These are phyloP conservation scores for Periconia macrospinosa DNA, from an alignment of 2,329 filamentous ascomycete genomes.

Conservation along the genomic window DNA sequence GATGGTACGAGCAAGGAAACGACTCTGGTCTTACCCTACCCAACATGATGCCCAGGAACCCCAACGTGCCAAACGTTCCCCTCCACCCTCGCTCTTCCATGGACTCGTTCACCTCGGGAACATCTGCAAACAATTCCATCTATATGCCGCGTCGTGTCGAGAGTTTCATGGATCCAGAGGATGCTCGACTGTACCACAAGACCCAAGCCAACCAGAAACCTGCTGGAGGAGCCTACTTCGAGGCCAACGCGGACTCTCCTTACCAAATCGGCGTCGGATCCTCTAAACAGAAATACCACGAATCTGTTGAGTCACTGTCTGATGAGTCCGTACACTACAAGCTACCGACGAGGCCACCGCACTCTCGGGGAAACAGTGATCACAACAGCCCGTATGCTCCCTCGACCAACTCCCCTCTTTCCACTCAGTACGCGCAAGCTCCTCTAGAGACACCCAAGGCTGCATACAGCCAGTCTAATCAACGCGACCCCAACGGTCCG, in stretches of 20 bases:
- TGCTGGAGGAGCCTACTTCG: slow-evolving; percentile 48
- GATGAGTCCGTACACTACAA: slow-evolving; percentile 39
- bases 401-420: slow-evolving; percentile 30
- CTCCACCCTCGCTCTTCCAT: slow-evolving; percentile 64
- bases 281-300: slow-evolving; percentile 33
- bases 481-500: slow-evolving; percentile 13
- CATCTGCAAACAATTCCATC: slow-evolving; percentile 61
- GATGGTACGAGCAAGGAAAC: slow-evolving; percentile 70
- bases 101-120: slow-evolving; percentile 65
- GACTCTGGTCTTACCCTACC: slow-evolving; percentile 65
- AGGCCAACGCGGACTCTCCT: slow-evolving; percentile 25
- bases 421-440: slow-evolving; percentile 26
- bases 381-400: slow-evolving; percentile 16
- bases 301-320: slow-evolving; percentile 40
- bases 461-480: slow-evolving; percentile 16
- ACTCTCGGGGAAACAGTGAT: slow-evolving; percentile 29
- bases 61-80: slow-evolving; percentile 49
- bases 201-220: slow-evolving; percentile 57
- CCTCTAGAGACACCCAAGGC: slow-evolving; percentile 35
- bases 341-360: slow-evolving; percentile 21
- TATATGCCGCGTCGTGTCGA: slow-evolving; percentile 71
- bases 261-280: slow-evolving; percentile 25
- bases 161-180: slow-evolving; percentile 77
- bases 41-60: slow-evolving; percentile 50
- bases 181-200: slow-evolving; percentile 72